A percentile compares a stretch with the other conserved stretches of the same genome.
Conservation (phyloP, 768 basidiomycete genomes). For the Suillus subaureus region DNA sequence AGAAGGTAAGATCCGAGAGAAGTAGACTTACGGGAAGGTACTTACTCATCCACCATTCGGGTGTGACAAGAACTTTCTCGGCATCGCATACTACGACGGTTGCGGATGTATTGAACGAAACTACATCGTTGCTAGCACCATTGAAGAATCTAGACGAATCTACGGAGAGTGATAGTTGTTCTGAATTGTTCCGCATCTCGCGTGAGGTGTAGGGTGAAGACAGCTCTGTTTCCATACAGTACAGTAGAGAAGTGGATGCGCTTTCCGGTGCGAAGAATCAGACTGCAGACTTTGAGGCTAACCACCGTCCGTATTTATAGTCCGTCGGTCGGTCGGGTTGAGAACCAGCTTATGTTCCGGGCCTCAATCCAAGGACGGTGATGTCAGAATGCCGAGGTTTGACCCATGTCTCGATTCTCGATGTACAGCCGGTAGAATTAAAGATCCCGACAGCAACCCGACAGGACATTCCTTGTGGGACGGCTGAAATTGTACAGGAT, state of each 20-base stretch:
- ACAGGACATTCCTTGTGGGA: not conserved
- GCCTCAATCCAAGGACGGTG: not conserved
- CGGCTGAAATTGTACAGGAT: not conserved
- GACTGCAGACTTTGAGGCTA: not conserved
- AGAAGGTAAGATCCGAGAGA: not conserved
- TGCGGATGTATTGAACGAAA: not conserved
- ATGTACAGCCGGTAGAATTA: not conserved
- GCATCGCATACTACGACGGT: not conserved
- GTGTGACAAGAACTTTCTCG: conserved; percentile 3
- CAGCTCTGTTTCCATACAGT: not conserved
- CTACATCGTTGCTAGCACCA: not conserved
- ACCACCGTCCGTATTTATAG: conserved; percentile 1
- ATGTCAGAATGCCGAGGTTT: not conserved
- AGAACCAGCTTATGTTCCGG: not conserved
- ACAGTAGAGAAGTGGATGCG: not conserved
- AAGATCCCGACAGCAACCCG: not conserved
- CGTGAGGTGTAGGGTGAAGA: not conserved
- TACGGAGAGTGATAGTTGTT: not conserved
- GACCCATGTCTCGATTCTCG: not conserved
- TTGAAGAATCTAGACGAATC: not conserved
- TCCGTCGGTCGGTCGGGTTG: not conserved
- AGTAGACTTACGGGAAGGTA: conserved; percentile 9
- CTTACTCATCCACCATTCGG: conserved; percentile 12
- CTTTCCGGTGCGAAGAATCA: not conserved
- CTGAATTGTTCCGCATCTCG: not conserved